phyloP scores from a whole-genome alignment of 1,139 yeast genomes.

The Yamadazyma diospyri region DNA sequence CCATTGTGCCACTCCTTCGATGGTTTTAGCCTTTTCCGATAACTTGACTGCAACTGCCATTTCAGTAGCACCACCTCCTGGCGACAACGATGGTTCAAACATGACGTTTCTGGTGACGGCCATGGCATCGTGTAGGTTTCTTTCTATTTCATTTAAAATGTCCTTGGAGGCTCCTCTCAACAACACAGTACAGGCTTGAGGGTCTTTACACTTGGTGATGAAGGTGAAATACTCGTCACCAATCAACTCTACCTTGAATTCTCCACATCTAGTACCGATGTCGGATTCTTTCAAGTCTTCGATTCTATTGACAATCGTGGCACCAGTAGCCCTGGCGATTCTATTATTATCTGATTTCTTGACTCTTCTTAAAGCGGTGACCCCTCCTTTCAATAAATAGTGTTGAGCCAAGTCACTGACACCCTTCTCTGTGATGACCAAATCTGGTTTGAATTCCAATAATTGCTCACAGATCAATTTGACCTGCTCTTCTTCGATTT shows the following conservation, averaged over 20 bases:
- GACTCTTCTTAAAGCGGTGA: conserved; percentile 89
- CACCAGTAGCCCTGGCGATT: conserved; percentile 96
- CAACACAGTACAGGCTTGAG: conserved; percentile 90
- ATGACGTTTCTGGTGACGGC: conserved; percentile 94
- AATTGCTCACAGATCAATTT: conserved; percentile 82
- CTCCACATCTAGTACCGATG: conserved; percentile 84
- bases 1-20: conserved; percentile 97
- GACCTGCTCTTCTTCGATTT: conserved; percentile 98
- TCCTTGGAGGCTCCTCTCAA: conserved; percentile 97
- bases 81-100: conserved; percentile 91
- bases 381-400: conserved; percentile 88
- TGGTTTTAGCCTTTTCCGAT: conserved; percentile 84
- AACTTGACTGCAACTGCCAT: conserved; percentile 94
- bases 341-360: conserved; percentile 95
- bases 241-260: conserved; percentile 88
- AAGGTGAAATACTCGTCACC: conserved; percentile 97
- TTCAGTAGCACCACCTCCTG: conserved; percentile 99
- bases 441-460: conserved; percentile 82
- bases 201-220: conserved; percentile 74
- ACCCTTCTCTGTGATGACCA: conserved; percentile 97
- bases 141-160: conserved; percentile 90
- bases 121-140: conserved; percentile 98
- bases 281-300: conserved; percentile 92
- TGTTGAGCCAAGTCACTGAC: conserved; percentile 98
- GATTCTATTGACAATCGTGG: conserved; percentile 91